phyloP scores from a whole-genome alignment of 2,329 filamentous ascomycete species.

The Penicillium sp. region DNA sequence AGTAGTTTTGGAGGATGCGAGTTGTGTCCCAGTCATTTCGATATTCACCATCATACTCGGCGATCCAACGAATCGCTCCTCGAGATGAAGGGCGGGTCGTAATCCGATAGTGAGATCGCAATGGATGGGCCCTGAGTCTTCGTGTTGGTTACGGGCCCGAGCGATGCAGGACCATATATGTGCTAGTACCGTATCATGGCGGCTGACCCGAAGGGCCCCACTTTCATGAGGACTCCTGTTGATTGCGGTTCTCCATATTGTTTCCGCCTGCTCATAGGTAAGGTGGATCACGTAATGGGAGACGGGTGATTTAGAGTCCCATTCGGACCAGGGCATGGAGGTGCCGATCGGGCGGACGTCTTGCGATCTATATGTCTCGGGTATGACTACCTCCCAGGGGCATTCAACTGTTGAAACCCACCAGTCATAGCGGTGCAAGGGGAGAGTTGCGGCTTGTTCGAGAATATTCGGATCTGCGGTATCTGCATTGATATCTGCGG shows the following conservation, averaged over 20 bases:
- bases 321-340: constrained; percentile 44
- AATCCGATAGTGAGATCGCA: constrained; percentile 13
- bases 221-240: constrained; percentile 2
- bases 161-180: constrained; percentile 50
- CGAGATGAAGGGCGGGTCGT: constrained; percentile 6
- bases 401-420: constrained; percentile 33
- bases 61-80: constrained; percentile 10
- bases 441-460: constrained; percentile 32
- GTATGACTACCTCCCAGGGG: constrained; percentile 10
- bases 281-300: constrained; percentile 40
- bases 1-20: constrained; percentile 3
- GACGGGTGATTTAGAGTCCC: constrained; percentile 39
- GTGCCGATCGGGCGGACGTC: constrained; percentile 31
- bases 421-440: constrained; percentile 52
- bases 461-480: constrained; percentile 24
- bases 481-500: constrained; percentile 26
- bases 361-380: constrained; percentile 18
- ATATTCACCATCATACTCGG: constrained; percentile 12
- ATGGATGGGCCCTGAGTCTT: constrained; percentile 7
- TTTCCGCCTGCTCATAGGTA: constrained; percentile 32
- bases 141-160: constrained; percentile 35
- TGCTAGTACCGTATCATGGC: constrained; percentile 49
- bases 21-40: constrained; percentile 12
- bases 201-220: constrained; percentile 32
- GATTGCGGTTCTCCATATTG: constrained; percentile 30